A percentile compares a stretch with the other conserved stretches of the same genome.
Evolutionary conservation across 2,329 filamentous ascomycete species (phyloP).

Genomic region (Cladosporium cucumerinum): DNA sequence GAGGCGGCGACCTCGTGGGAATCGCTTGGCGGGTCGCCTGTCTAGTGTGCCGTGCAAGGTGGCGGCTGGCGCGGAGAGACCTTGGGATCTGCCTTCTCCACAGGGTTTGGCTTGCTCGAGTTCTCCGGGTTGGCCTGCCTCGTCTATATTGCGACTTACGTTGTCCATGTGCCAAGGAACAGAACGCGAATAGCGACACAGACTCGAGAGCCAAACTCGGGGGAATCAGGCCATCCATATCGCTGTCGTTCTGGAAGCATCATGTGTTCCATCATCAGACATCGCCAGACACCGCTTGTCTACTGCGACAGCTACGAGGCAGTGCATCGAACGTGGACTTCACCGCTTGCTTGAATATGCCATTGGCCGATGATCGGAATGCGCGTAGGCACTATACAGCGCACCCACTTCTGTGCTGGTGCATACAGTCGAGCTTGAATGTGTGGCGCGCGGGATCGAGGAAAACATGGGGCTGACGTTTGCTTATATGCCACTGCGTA

Average conservation of each 20-base stretch:
- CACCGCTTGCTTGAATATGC: background rate
- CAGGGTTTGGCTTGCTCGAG: slow-evolving; percentile 1
- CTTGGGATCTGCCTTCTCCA: background rate
- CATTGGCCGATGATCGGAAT: background rate
- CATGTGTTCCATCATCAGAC: background rate
- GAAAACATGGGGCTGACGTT: slow-evolving; percentile 13
- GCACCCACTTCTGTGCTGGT: background rate
- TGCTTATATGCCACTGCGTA: slow-evolving; percentile 6
- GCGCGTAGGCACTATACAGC: background rate
- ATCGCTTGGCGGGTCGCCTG: background rate
- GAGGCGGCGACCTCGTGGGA: background rate
- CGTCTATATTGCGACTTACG: background rate
- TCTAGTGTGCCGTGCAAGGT: background rate
- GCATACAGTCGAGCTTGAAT: slow-evolving; percentile 5
- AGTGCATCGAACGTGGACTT: background rate
- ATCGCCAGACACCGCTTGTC: background rate
- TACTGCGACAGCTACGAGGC: background rate
- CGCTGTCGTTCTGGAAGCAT: background rate
- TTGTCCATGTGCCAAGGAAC: background rate
- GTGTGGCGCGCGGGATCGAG: slow-evolving; percentile 6
- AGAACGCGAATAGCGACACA: background rate
- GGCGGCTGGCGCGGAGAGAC: slow-evolving; percentile 1
- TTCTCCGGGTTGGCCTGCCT: background rate
- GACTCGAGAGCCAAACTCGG: background rate
- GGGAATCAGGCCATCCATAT: background rate